Percentiles rank a stretch among this genome's conserved stretches.
Evolutionary conservation across 148 eudicot species (phyloP).

Genomic region (Rhododendron kiyosumense): DNA sequence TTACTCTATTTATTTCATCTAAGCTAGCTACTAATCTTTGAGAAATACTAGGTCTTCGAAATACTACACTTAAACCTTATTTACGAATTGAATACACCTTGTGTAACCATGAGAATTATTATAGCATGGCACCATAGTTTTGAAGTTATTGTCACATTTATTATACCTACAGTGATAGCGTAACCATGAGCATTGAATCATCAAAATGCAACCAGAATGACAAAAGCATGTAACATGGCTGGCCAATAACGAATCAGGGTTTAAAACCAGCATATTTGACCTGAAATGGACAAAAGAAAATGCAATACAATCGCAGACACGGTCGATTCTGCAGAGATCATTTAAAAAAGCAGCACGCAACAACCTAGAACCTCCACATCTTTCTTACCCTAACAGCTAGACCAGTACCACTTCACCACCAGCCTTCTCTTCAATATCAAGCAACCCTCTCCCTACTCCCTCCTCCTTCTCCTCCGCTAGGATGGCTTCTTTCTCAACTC

Average conservation of each 20-base stretch:
- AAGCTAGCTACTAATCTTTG: not conserved
- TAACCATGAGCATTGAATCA: not conserved
- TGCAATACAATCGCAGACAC: not conserved
- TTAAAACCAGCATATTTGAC: not conserved
- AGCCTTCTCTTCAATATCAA: not conserved
- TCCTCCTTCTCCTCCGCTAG: not conserved
- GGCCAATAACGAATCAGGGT: not conserved
- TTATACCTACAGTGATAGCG: too few relatives aligned
- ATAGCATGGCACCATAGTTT: not conserved
- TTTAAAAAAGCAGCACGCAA: not conserved
- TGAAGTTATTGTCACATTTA: not conserved
- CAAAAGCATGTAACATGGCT: not conserved
- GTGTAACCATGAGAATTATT: not conserved
- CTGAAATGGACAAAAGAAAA: not conserved
- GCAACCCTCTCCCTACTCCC: not conserved
- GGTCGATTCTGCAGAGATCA: not conserved
- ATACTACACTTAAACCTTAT: not conserved
- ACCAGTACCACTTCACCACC: not conserved
- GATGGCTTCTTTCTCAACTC: conserved; percentile 4
- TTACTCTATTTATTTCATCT: not conserved
- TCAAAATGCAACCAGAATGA: not conserved
- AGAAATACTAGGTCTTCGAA: not conserved
- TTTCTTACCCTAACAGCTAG: not conserved
- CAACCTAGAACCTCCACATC: not conserved
- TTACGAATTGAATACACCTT: not conserved